Evolutionary conservation across 345 rosid genomes (phyloP).

Genomic region (Boechera divaricarpa): DNA sequence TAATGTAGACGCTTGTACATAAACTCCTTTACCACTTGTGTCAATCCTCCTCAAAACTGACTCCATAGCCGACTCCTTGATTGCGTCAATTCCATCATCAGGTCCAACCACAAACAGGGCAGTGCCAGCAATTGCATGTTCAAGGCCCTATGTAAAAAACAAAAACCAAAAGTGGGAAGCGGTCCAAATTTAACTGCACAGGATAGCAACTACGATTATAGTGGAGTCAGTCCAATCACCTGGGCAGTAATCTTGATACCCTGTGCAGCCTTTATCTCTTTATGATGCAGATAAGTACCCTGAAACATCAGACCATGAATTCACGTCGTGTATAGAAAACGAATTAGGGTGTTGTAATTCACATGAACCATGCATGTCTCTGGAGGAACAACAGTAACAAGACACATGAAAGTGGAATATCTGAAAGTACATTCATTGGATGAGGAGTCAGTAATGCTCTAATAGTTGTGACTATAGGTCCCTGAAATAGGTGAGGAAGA

Average conservation of each 20-base stretch:
- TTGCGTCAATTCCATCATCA: no score
- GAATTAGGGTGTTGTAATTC: neutral
- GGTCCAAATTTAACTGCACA: constrained; percentile 6
- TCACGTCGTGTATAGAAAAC: constrained; percentile 9
- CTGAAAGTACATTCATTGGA: constrained; percentile 77
- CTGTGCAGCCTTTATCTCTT: no score
- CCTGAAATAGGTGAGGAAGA: constrained; percentile 54
- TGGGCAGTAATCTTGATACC: no score
- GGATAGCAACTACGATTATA: constrained; percentile 7
- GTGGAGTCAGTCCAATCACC: constrained; percentile 6
- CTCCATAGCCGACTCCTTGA: no score
- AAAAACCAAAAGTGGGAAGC: constrained; percentile 19
- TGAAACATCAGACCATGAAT: constrained; percentile 46
- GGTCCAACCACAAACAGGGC: no score
- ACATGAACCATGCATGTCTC: constrained; percentile 3
- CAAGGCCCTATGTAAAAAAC: neutral
- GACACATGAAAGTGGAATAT: constrained; percentile 11
- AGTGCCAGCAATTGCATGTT: no score
- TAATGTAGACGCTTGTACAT: constrained; percentile 95
- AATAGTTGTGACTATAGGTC: constrained; percentile 82
- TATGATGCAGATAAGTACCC: no score
- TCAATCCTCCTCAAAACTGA: no score
- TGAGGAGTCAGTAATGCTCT: constrained; percentile 95
- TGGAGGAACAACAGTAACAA: constrained; percentile 13
- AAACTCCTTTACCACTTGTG: constrained; percentile 88